Evolutionary conservation across 768 basidiomycete genomes (phyloP).

Genomic region (Suillus lakei): DNA sequence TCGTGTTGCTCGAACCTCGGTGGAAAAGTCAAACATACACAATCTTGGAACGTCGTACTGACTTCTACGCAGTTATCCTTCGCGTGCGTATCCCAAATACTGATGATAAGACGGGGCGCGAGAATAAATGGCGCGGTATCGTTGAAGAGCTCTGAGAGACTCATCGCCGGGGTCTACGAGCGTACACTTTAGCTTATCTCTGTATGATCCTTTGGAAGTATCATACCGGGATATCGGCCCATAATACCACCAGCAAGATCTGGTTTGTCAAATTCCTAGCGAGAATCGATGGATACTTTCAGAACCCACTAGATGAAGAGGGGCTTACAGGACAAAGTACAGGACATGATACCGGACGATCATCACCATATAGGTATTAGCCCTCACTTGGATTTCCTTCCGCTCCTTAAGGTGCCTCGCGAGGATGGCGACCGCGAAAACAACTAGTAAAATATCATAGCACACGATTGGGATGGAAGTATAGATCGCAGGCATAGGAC

Average conservation of each 20-base stretch:
- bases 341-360: neutral
- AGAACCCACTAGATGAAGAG: neutral
- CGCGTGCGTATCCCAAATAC: constrained; percentile 1
- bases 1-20: neutral
- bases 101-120: neutral
- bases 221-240: neutral
- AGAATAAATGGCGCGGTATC: neutral
- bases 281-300: neutral
- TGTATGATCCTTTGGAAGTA: neutral
- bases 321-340: neutral
- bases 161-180: neutral
- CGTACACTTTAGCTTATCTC: neutral
- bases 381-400: neutral
- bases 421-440: neutral
- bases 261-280: neutral
- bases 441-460: neutral
- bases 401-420: neutral
- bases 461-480: neutral
- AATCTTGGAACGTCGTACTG: neutral
- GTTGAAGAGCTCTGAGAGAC: neutral
- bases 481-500: neutral
- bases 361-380: neutral
- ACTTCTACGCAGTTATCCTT: neutral
- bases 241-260: neutral
- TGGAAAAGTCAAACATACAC: neutral